phyloP scores from a whole-genome alignment of 306 rosid species.

The Vigna radiata region DNA sequence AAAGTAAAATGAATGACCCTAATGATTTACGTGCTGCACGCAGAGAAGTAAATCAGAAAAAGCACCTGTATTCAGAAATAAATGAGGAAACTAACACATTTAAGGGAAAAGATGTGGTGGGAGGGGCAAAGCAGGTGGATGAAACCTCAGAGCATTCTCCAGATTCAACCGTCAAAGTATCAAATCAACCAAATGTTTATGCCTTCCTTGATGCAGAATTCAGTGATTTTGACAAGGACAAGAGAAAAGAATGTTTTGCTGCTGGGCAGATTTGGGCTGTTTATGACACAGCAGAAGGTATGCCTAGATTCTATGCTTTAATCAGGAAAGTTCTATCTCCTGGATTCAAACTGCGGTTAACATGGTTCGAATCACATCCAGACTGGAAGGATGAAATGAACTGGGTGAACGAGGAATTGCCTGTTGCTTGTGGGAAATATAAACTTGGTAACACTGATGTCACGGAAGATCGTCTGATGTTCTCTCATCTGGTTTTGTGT shows the following conservation, averaged over 20 bases:
- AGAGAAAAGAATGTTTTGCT: conserved; percentile 60
- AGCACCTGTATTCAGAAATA: conserved; percentile 34
- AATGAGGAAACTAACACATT: conserved; percentile 39
- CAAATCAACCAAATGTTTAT: conserved; percentile 34
- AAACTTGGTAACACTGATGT: conserved; percentile 47
- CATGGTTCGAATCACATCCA: conserved; percentile 79
- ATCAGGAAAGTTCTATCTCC: conserved; percentile 70
- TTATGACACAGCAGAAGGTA: conserved; percentile 71
- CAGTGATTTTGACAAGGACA: conserved; percentile 64
- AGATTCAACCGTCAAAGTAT: conserved; percentile 40
- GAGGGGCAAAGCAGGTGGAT: conserved; percentile 37
- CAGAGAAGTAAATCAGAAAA: conserved; percentile 50
- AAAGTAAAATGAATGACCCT: conserved; percentile 26
- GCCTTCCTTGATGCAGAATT: conserved; percentile 69
- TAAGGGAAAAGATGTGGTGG: conserved; percentile 44
- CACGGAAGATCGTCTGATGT: conserved; percentile 56
- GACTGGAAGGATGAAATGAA: conserved; percentile 53
- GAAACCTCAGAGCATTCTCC: conserved; percentile 45
- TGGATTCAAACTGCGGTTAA: conserved; percentile 71
- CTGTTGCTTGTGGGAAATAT: conserved; percentile 83
- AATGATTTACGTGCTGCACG: conserved; percentile 29
- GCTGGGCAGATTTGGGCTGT: conserved; percentile 87
- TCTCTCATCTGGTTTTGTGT: conserved; percentile 70
- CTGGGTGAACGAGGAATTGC: conserved; percentile 60
- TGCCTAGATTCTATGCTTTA: conserved; percentile 90